Evolutionary conservation across 495 filamentous ascomycete genomes (phyloP).

Genomic region (Geoglossum glabrum): DNA sequence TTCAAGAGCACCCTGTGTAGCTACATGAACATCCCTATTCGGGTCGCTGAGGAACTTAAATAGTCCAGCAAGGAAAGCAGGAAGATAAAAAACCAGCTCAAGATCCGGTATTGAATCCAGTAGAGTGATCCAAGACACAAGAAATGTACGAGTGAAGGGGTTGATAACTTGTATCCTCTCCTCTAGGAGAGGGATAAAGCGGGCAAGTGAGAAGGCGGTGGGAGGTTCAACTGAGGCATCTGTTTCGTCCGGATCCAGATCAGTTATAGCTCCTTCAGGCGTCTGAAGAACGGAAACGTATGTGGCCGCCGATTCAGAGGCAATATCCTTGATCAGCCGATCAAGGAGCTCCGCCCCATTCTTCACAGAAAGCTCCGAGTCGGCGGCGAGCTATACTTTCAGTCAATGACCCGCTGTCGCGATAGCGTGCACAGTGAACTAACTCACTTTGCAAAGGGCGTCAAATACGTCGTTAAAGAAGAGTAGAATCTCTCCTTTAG

Average conservation of each 20-base stretch:
- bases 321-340: conserved; percentile 92
- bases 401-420: neutral
- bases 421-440: conserved; percentile 8
- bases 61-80: conserved; percentile 76
- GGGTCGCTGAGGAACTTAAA: conserved; percentile 83
- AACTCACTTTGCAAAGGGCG: conserved; percentile 73
- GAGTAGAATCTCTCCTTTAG: conserved; percentile 86
- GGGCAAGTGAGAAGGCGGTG: conserved; percentile 78
- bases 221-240: conserved; percentile 37
- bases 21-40: conserved; percentile 81
- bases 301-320: conserved; percentile 85
- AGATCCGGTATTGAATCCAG: conserved; percentile 94
- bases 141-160: conserved; percentile 82
- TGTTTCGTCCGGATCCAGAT: conserved; percentile 26
- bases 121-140: conserved; percentile 89
- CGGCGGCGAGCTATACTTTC: conserved; percentile 58
- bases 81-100: conserved; percentile 81
- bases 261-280: conserved; percentile 26
- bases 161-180: conserved; percentile 87
- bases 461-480: conserved; percentile 99
- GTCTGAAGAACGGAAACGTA: conserved; percentile 74
- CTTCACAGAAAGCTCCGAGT: conserved; percentile 91
- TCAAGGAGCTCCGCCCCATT: conserved; percentile 95
- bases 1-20: conserved; percentile 78
- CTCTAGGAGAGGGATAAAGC: conserved; percentile 81